Base-by-base conservation (phyloP, 1,139 yeast genomes). In the Candida anutae region DNA sequence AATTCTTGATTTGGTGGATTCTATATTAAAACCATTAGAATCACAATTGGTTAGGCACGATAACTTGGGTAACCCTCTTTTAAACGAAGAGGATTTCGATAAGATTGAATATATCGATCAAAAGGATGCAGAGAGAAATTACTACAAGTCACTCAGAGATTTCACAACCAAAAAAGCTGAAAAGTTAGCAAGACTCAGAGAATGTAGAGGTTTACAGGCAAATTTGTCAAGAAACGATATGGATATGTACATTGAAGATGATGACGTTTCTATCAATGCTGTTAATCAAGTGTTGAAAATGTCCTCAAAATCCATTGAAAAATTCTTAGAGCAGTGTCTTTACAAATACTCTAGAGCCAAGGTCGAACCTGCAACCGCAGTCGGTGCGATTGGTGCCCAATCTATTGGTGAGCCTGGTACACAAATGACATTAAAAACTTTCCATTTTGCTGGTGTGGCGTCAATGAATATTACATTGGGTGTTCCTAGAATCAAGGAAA, bases 381-480 rank as follows among this genome's bases (percentile, higher is more conserved):
- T 90, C 28, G 98, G 98, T 40, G 98, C 98, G 11, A 88, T 90
- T 59, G 98, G 98, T 39, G 98, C 98, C 0, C 98, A 90, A 50
- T 84, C 95, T 20, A 90, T 90, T 62, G 98, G 98, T 61, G 98
- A 90, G 50, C 98, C 98, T 8, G 98, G 98, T 58, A 90, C 98
- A 1, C 98, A 90, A 58, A 90, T 90, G 98, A 90, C 98, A 6
- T 70, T 90, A 58, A 90, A 90, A 60, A 90, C 98, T 48, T 90
- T 90, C 84, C 98, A 90, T 66, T 90, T 90, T 69, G 98, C 98
- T 46, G 98, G 98, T 68, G 98, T 90, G 34, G 98, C 98, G 18
- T 83, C 95, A 27, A 90, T 90, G 98, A 90, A 90, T 63, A 95
- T 90, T 42, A 90, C 98, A 0, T 72, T 90, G 43, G 98, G 98